These are phyloP conservation scores for Russula sp. DNA, from an alignment of 768 basidiomycete genomes.

Conservation along the genomic window DNA sequence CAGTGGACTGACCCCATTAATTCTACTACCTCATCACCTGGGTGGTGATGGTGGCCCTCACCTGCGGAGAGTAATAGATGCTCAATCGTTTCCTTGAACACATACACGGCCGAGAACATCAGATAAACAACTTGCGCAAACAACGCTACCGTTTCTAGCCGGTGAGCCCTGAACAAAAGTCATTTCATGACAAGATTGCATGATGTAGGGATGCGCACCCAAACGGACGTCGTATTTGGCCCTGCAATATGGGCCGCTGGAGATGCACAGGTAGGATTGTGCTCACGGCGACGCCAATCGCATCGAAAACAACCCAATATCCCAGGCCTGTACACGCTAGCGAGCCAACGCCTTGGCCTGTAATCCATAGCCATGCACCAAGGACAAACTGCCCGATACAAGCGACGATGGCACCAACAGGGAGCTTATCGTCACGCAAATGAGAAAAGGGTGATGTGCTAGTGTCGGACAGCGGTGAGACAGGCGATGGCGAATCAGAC, in stretches of 20 bases:
- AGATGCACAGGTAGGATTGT: slow-evolving; percentile 41
- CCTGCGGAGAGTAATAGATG: slow-evolving; percentile 75
- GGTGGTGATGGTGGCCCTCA: slow-evolving; percentile 61
- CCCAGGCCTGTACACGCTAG: slow-evolving; percentile 85
- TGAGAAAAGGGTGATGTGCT: slow-evolving; percentile 9
- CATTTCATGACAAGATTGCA: background rate
- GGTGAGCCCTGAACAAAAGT: slow-evolving; percentile 42
- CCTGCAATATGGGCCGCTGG: slow-evolving; percentile 27
- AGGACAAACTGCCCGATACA: slow-evolving; percentile 46
- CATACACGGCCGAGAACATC: slow-evolving; percentile 90
- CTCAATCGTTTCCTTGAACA: slow-evolving; percentile 95
- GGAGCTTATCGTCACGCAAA: slow-evolving; percentile 5
- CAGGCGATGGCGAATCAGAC: background rate
- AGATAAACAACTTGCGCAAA: slow-evolving; percentile 93
- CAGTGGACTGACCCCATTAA: slow-evolving; percentile 33
- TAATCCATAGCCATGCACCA: slow-evolving; percentile 78
- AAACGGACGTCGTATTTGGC: slow-evolving; percentile 39
- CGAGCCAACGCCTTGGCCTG: slow-evolving; percentile 82
- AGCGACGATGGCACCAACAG: slow-evolving; percentile 18
- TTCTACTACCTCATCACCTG: slow-evolving; percentile 44
- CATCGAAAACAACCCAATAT: slow-evolving; percentile 95
- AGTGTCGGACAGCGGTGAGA: slow-evolving; percentile 4
- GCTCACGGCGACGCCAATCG: slow-evolving; percentile 64
- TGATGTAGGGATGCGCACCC: slow-evolving; percentile 40
- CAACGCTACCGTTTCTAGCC: slow-evolving; percentile 60